A percentile compares a stretch with the other conserved stretches of the same genome.
These are phyloP conservation scores for Cytospora chrysosperma DNA, from an alignment of 2,329 filamentous ascomycete genomes.

Conservation along the genomic window DNA sequence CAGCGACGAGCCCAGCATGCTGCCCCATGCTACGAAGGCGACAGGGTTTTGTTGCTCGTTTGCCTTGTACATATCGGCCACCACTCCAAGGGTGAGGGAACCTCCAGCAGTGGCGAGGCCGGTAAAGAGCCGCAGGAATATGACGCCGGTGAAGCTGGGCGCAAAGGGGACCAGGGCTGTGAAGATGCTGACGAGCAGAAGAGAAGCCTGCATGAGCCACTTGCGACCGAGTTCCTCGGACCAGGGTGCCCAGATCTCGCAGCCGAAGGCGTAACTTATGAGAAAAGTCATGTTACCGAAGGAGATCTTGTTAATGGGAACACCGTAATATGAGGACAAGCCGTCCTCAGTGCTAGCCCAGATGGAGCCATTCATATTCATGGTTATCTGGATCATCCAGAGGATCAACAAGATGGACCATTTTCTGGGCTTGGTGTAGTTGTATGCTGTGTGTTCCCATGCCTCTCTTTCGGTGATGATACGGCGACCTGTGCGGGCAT, in stretches of 20 bases:
- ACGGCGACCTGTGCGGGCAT: background rate
- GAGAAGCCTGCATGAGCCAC: constrained; percentile 48
- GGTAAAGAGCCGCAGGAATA: constrained; percentile 44
- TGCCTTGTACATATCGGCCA: constrained; percentile 61
- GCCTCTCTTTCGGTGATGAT: constrained; percentile 6
- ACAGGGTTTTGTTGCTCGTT: constrained; percentile 59
- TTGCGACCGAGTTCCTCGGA: constrained; percentile 53
- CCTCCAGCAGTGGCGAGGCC: constrained; percentile 63
- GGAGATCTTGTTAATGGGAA: constrained; percentile 46
- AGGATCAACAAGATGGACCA: background rate
- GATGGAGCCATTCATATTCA: constrained; percentile 56
- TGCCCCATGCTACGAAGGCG: constrained; percentile 48
- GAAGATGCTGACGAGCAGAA: constrained; percentile 54
- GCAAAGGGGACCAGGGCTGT: constrained; percentile 46
- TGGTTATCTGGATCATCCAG: constrained; percentile 46
- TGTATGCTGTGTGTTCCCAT: background rate
- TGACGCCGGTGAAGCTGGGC: constrained; percentile 39
- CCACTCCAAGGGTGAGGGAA: constrained; percentile 63
- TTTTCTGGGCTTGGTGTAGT: background rate
- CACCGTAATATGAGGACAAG: constrained; percentile 43
- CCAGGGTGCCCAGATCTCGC: constrained; percentile 55
- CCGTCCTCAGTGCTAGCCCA: constrained; percentile 48
- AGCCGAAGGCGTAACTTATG: constrained; percentile 50
- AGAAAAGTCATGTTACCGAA: constrained; percentile 50
- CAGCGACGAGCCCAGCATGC: constrained; percentile 51